phyloP scores from a whole-genome alignment of 306 rosid species.

The Lathyrus aphaca region DNA sequence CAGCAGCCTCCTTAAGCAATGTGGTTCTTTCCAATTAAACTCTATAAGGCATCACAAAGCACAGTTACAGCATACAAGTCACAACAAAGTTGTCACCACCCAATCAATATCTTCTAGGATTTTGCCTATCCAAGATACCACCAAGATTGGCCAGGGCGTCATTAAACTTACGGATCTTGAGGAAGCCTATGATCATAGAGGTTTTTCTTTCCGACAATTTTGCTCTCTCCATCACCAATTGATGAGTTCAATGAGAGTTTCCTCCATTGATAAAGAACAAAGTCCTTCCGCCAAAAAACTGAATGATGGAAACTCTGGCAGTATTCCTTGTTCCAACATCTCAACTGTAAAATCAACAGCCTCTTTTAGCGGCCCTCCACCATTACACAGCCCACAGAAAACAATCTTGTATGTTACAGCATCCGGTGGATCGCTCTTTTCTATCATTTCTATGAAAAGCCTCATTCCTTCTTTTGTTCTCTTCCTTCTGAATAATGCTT shows the following conservation, averaged over 20 bases:
- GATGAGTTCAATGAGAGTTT: constrained; percentile 67
- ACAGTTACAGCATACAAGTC: constrained; percentile 11
- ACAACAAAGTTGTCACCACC: constrained; percentile 36
- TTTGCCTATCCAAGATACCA: constrained; percentile 63
- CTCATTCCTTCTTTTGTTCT: constrained; percentile 83
- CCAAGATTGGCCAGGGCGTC: constrained; percentile 84
- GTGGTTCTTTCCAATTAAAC: constrained; percentile 20
- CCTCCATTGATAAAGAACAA: constrained; percentile 79
- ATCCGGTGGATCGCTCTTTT: constrained; percentile 80
- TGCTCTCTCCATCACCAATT: constrained; percentile 76
- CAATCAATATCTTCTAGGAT: constrained; percentile 48
- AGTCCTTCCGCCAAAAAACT: constrained; percentile 86
- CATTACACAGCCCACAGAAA: constrained; percentile 85
- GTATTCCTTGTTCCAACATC: constrained; percentile 69
- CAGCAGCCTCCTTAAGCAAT: constrained; percentile 8
- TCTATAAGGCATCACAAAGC: constrained; percentile 20
- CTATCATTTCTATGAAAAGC: constrained; percentile 88
- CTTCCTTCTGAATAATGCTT: constrained; percentile 70
- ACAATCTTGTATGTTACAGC: constrained; percentile 70
- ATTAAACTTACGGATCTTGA: constrained; percentile 70
- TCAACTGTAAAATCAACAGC: constrained; percentile 81
- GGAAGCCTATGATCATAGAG: constrained; percentile 72
- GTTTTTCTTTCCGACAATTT: constrained; percentile 58
- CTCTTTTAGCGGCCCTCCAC: constrained; percentile 88
- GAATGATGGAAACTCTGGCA: constrained; percentile 77